Conservation (phyloP, 108 stramenopile genomes). For the Schizochytrium sp. region DNA sequence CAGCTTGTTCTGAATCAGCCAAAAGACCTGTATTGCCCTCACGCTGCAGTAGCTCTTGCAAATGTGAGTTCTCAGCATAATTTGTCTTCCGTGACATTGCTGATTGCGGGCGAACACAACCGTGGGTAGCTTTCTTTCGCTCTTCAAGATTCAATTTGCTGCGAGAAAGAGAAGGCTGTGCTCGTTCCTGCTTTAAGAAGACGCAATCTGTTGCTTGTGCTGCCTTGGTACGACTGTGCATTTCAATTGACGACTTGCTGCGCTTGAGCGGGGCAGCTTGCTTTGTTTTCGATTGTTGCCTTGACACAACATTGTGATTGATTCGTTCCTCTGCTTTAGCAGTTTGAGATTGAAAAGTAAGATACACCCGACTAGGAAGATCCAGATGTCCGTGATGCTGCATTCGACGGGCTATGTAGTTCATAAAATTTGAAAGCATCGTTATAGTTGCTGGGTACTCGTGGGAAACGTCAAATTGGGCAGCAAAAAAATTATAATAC, state of each 20-base stretch:
- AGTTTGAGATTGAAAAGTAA: slow-evolving; percentile 48
- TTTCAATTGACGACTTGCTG: background rate
- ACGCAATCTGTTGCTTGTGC: background rate
- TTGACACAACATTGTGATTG: background rate
- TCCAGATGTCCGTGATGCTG: slow-evolving; percentile 57
- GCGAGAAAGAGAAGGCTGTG: background rate
- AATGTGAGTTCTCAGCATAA: background rate
- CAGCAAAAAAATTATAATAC: background rate
- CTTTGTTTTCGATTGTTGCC: background rate
- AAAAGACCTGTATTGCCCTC: too few relatives aligned
- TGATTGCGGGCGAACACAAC: background rate
- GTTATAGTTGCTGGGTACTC: background rate
- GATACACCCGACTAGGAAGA: background rate
- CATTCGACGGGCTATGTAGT: background rate
- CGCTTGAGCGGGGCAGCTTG: background rate
- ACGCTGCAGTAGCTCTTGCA: background rate
- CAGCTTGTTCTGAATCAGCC: background rate
- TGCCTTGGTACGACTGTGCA: background rate
- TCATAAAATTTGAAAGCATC: slow-evolving; percentile 17
- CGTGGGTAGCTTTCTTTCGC: background rate
- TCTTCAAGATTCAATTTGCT: background rate
- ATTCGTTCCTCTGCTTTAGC: slow-evolving; percentile 20
- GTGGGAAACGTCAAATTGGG: background rate
- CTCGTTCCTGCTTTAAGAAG: background rate
- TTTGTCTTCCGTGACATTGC: background rate